phyloP scores from a whole-genome alignment of 139 green algal species.

The Asterochloris sp. region DNA sequence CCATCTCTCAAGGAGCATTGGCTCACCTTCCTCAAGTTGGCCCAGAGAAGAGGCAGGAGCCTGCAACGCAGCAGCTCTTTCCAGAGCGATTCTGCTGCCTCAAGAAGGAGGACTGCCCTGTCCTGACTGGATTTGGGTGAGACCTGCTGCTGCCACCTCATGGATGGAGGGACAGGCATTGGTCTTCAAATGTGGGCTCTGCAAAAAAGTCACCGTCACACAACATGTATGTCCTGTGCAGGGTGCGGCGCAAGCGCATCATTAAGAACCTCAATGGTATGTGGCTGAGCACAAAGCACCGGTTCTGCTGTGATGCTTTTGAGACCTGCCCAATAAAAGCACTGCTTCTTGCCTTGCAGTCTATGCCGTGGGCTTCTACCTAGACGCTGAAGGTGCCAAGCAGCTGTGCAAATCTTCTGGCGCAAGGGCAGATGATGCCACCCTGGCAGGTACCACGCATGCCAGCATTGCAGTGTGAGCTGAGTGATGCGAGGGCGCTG shows the following conservation, averaged over 20 bases:
- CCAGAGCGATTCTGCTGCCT: slow-evolving; percentile 23
- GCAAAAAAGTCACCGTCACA: too few species aligned
- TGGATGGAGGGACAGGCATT: too few species aligned
- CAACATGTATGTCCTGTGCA: neutral
- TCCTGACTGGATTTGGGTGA: slow-evolving; percentile 22
- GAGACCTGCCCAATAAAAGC: too few species aligned
- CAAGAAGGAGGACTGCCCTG: slow-evolving; percentile 16
- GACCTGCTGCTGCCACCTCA: neutral
- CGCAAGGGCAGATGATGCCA: too few species aligned
- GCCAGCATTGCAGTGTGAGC: neutral
- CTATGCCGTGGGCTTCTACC: slow-evolving; percentile 67
- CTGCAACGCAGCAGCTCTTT: slow-evolving; percentile 20
- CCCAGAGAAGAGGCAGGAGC: slow-evolving; percentile 3
- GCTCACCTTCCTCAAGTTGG: neutral
- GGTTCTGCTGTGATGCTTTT: neutral
- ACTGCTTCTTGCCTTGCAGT: slow-evolving; percentile 26
- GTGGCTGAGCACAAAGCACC: neutral
- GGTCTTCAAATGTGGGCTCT: too few species aligned
- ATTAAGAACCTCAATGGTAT: slow-evolving; percentile 38
- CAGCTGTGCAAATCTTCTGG: neutral
- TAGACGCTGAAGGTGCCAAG: slow-evolving; percentile 49
- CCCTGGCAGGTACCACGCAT: neutral
- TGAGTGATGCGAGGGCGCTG: neutral
- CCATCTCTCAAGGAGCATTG: neutral
- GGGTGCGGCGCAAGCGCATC: slow-evolving; percentile 28